Evolutionary conservation across 2,329 filamentous ascomycete species (phyloP).

Genomic region (Camptophora hylomeconis): DNA sequence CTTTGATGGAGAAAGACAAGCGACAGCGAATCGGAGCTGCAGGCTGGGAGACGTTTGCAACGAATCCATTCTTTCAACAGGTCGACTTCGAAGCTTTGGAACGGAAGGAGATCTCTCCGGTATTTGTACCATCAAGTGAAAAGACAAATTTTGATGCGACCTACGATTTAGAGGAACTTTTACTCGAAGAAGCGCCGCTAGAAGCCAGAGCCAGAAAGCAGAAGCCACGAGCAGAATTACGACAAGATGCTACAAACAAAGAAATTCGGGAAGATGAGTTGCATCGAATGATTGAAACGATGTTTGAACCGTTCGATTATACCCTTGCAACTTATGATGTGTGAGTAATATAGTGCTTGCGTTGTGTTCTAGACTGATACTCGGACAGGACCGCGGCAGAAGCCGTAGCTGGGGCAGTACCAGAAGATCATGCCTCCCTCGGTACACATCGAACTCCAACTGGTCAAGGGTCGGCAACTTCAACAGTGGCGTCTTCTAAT

Average conservation of each 20-base stretch:
- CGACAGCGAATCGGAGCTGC: constrained; percentile 70
- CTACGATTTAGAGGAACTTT: constrained; percentile 86
- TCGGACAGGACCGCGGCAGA: constrained; percentile 19
- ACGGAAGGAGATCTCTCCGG: constrained; percentile 73
- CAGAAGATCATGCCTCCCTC: constrained; percentile 8
- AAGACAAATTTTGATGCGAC: constrained; percentile 99
- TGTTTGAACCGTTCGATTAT: constrained; percentile 94
- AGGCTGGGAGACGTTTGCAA: constrained; percentile 69
- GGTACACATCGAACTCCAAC: constrained; percentile 9
- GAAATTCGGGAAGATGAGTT: constrained; percentile 91
- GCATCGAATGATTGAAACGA: constrained; percentile 83
- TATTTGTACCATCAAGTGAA: constrained; percentile 86
- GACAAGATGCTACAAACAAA: constrained; percentile 87
- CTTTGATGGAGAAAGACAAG: constrained; percentile 68
- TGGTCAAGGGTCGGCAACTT: constrained; percentile 13
- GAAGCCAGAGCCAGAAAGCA: constrained; percentile 86
- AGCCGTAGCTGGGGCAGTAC: constrained; percentile 13
- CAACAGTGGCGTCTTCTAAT: no score
- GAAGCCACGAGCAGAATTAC: constrained; percentile 81
- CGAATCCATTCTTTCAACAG: constrained; percentile 76
- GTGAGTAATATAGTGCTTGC: constrained; percentile 31
- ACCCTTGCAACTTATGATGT: constrained; percentile 67
- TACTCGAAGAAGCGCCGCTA: constrained; percentile 86
- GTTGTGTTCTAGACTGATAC: constrained; percentile 25
- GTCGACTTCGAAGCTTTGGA: constrained; percentile 79